Conservation (phyloP, 345 rosid genomes). For the Laguncularia racemosa region DNA sequence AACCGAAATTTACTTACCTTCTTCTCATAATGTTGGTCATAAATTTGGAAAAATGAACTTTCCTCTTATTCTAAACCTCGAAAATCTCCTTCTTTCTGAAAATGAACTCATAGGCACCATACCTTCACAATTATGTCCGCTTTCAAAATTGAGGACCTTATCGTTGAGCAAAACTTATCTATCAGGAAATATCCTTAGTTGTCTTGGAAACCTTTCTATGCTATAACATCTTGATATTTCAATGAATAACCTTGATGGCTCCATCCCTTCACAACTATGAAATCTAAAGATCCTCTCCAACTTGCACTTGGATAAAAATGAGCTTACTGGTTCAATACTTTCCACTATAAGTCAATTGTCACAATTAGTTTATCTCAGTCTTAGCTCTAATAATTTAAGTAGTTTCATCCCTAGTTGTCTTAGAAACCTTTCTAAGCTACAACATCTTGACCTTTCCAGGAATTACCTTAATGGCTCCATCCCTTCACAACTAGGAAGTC, state of each 20-base stretch:
- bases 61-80: constrained; percentile 10
- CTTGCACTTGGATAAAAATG: too few species aligned
- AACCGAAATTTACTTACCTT: too few species aligned
- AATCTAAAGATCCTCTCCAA: too few species aligned
- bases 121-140: constrained; percentile 3
- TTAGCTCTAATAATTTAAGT: neutral
- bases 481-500: neutral
- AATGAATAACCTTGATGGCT: too few species aligned
- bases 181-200: constrained; percentile 8
- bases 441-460: neutral
- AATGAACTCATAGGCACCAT: neutral
- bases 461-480: neutral
- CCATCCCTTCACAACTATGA: too few species aligned
- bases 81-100: neutral
- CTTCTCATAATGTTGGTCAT: fast-evolving
- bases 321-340: too few species aligned
- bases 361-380: neutral
- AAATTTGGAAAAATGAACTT: constrained; percentile 7
- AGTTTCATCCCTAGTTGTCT: neutral
- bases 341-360: too few species aligned
- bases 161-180: neutral
- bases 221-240: too few species aligned
- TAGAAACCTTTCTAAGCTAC: neutral
- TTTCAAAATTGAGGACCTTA: constrained; percentile 2
- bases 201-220: neutral